phyloP scores from a whole-genome alignment of 1,284 basidiomycete species.

The Inonotus hispidus region DNA sequence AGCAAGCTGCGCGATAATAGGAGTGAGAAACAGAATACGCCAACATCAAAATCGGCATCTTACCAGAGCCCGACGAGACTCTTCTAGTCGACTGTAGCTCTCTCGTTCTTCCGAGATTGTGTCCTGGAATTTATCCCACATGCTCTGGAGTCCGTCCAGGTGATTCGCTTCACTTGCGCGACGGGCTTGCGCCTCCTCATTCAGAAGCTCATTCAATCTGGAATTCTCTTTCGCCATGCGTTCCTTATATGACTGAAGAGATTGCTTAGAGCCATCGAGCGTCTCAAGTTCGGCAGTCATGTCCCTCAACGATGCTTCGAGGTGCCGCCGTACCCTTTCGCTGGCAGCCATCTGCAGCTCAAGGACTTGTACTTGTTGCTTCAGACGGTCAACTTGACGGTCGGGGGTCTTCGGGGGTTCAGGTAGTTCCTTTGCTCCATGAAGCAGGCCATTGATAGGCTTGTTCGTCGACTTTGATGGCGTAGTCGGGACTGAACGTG shows the following conservation, averaged over 20 bases:
- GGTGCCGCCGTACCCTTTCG: slow-evolving; percentile 60
- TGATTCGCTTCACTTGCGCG: slow-evolving; percentile 54
- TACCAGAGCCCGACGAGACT: slow-evolving; percentile 68
- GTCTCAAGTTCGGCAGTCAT: slow-evolving; percentile 61
- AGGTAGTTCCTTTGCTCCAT: slow-evolving; percentile 31
- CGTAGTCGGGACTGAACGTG: slow-evolving; percentile 33
- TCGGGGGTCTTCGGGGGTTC: slow-evolving; percentile 40
- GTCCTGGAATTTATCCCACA: slow-evolving; percentile 66
- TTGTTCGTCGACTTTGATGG: slow-evolving; percentile 38
- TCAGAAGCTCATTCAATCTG: slow-evolving; percentile 47
- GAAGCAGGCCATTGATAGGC: slow-evolving; percentile 32
- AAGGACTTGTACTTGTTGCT: slow-evolving; percentile 62
- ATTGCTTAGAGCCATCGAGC: slow-evolving; percentile 61
- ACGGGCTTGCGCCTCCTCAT: slow-evolving; percentile 63
- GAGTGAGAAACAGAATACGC: background rate
- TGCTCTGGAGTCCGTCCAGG: slow-evolving; percentile 57
- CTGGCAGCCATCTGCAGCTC: slow-evolving; percentile 67
- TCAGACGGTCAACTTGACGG: slow-evolving; percentile 48
- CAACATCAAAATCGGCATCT: slow-evolving; percentile 21
- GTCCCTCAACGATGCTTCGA: slow-evolving; percentile 57
- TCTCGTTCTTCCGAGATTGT: slow-evolving; percentile 56
- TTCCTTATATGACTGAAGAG: slow-evolving; percentile 51
- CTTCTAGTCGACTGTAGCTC: slow-evolving; percentile 58
- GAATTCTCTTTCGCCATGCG: slow-evolving; percentile 57
- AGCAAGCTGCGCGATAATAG: slow-evolving; percentile 40